Evolutionary conservation across 345 rosid genomes (phyloP), one percentile per base, ranked within the genome.

Genomic region (Citrus australasica): DNA sequence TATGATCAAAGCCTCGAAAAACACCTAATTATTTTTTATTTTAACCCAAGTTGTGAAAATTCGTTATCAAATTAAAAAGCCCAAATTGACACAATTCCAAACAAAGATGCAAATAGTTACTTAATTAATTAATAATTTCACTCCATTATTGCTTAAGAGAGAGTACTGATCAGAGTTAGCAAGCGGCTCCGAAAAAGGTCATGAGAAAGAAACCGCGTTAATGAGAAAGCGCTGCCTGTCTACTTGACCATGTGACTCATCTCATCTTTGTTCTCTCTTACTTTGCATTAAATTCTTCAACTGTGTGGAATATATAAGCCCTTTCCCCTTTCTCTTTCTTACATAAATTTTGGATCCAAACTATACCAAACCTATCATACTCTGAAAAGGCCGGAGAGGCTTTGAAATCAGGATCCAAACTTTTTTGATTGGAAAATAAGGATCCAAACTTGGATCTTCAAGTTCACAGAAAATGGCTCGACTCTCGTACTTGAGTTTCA

Each of bases 401-500:
- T 56, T 56, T 56, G 25, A 56, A 56, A 13, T 11, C 1, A 11
- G 51, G 51, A 13, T 46, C 51, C 51, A 46, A 46, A 10, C 51
- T 46, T 42, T 32, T 32, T 32, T 32, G 0, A 4, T 32, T 32
- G 5, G 5, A 32, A 32, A 32, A 4, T 32, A 32, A 32, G 35
- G 37, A 33, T 33, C 37, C 51, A 46, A 46, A 10, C 51, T 46
- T 46, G 51, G 51, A 22, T 56, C 61, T 56, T 56, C 61, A 56
- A 56, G 24, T 22, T 56, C n/a, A 22, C 25, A 56, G 61, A 56
- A 17, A 33, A 65, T 65, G 69, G 69, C 69, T 33, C 78, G 81
- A 81, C 80, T 82, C 32, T 13, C 66, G 78, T 69, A 73, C 88
- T 86, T 87, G 74, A 80, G 85, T 82, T 84, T 74, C 79, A 85